Evolutionary conservation across 768 basidiomycete species (phyloP).

Genomic region (Mrakia blollopis): DNA sequence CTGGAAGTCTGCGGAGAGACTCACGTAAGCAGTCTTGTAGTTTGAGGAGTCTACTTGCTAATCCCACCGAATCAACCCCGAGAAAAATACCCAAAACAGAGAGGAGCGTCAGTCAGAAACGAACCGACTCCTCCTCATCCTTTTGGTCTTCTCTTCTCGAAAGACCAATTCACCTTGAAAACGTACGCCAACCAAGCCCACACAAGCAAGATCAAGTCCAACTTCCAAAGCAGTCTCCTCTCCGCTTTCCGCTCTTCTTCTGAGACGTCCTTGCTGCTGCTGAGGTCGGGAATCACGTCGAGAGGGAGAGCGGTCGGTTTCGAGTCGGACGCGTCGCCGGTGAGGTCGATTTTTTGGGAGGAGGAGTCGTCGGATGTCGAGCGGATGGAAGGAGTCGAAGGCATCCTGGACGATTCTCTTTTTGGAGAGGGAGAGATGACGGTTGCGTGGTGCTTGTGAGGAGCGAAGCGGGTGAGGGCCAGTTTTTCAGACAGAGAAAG

Average conservation of each 20-base stretch:
- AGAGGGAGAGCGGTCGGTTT: too few relatives aligned
- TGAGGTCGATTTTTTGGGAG: too few relatives aligned
- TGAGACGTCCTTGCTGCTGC: too few relatives aligned
- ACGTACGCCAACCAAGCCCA: neutral
- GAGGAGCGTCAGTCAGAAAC: neutral
- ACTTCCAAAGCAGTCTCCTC: neutral
- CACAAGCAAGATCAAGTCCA: neutral
- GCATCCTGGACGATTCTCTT: too few relatives aligned
- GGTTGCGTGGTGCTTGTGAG: too few relatives aligned
- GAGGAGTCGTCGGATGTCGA: too few relatives aligned
- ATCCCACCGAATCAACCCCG: neutral
- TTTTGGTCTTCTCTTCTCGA: neutral
- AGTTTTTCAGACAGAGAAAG: too few relatives aligned
- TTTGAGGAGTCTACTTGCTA: conserved; percentile 8
- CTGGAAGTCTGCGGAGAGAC: neutral
- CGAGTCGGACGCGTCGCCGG: too few relatives aligned
- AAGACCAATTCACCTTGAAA: neutral
- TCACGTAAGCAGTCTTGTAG: neutral
- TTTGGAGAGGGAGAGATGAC: too few relatives aligned
- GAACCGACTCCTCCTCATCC: neutral
- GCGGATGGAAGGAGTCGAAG: too few relatives aligned
- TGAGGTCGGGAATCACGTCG: too few relatives aligned
- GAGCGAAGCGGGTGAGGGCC: too few relatives aligned
- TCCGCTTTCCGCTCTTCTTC: neutral
- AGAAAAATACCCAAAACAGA: neutral